Base-by-base conservation (phyloP, 2,329 filamentous ascomycete species). In the Colletotrichum kahawae region DNA sequence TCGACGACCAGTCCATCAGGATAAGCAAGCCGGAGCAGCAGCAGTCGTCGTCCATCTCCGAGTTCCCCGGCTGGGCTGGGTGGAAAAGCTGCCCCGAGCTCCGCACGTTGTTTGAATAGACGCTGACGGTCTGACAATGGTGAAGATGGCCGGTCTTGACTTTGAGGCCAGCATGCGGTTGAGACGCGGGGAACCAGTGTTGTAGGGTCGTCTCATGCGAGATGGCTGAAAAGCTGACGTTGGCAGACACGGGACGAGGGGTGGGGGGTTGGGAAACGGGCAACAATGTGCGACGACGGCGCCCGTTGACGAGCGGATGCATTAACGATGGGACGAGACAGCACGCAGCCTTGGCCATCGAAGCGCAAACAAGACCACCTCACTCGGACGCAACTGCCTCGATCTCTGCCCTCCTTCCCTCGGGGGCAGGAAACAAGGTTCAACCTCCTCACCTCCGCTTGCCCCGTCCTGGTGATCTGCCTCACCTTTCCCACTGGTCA, bases 131-230 rank as follows among this genome's bases (percentile, higher is more conserved):
- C 63, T 72, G 29, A 63, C 63, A 31, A 67, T 56, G 33, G 29
- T 29, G 72, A 72, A 67, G 69, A 43, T 33, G 33, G 18, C n/a
- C 16, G 38, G 27, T 27, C 62, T 75, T 71, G 68, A 57, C 68
- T 71, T 75, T 63, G 38, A 72, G 72, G 29, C 68, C 62, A 36
- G 29, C 51, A 65, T 54, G 31, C 70, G 51, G 59, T 71, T 74
- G 60, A 74, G 67, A 71, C 54, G 60, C 59, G 67, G 67, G 71
- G 67, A 63, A 59, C 36, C 51, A 56, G 36, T 73, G 27, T 36
- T 29, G 38, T 57, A 51, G 56, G 70, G 63, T 51, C 29, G 38
- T 69, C 27, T 59, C 18, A 62, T 70, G 74, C 60, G 65, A 27
- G 48, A 73, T 60, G 51, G 66, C 59, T 48, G 36, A 59, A 24